Conservation (phyloP, 2,329 filamentous ascomycete species). For the Penicillium olsonii region DNA sequence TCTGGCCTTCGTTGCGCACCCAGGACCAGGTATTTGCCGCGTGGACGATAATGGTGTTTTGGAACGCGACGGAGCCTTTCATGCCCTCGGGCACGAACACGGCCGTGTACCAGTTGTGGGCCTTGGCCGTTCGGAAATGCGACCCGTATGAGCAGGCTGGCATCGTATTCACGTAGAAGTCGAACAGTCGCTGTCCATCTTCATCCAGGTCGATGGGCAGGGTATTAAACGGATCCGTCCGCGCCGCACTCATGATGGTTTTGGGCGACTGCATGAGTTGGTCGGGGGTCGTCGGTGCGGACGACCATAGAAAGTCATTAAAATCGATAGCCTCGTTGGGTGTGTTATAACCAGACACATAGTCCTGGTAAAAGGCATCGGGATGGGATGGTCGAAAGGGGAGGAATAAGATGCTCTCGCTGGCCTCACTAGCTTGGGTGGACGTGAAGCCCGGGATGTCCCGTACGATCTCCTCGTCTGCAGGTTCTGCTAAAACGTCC, state of each 20-base stretch:
- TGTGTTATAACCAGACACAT: slow-evolving; percentile 1
- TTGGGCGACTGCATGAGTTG: slow-evolving; percentile 28
- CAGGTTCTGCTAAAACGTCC: background rate
- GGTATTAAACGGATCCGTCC: slow-evolving; percentile 41
- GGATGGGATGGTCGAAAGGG: slow-evolving; percentile 7
- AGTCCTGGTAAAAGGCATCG: background rate
- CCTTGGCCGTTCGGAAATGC: slow-evolving; percentile 34
- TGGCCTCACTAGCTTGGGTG: background rate
- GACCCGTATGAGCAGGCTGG: slow-evolving; percentile 41
- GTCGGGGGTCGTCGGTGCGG: slow-evolving; percentile 17
- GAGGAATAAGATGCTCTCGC: background rate
- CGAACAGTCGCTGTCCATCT: slow-evolving; percentile 37
- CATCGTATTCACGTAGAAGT: slow-evolving; percentile 45
- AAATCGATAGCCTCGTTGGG: slow-evolving; percentile 15
- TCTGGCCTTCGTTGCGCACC: slow-evolving; percentile 38
- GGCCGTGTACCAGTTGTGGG: slow-evolving; percentile 42
- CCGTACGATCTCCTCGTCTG: background rate
- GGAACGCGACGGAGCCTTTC: slow-evolving; percentile 41
- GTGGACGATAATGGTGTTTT: slow-evolving; percentile 42
- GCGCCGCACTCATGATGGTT: slow-evolving; percentile 38
- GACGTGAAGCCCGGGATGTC: background rate
- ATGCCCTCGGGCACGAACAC: slow-evolving; percentile 45
- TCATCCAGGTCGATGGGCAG: slow-evolving; percentile 35
- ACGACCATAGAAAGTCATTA: slow-evolving; percentile 14
- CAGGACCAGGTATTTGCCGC: slow-evolving; percentile 41